Base-by-base conservation (phyloP, 2,329 filamentous ascomycete genomes). In the Trichophyton verrucosum region DNA sequence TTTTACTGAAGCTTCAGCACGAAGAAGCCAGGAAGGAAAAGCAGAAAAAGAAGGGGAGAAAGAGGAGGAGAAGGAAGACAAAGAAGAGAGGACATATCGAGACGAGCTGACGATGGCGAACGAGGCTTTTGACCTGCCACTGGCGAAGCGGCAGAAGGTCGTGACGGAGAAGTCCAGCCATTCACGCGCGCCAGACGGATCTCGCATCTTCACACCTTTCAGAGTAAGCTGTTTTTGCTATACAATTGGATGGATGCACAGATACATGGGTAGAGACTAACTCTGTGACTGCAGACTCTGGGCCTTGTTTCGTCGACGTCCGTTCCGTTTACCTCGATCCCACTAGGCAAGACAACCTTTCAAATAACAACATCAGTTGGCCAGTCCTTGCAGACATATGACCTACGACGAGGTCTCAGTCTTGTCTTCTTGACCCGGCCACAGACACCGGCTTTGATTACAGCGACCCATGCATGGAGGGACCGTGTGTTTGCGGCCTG, bases 341-440 rank as follows among this genome's bases (percentile, higher is more conserved):
- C 92, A 0, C 80, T 96, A 15, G 94, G 94, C 61, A 96, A 95
- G 75, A 92, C 89, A 0, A 95, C 91, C 2, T 99, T 96, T 71
- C 94, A 99, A 73, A 90, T 99, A 74, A 97, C 94, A 38, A 99
- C 94, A 33, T 97, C 90, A 0, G 88, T 95, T 64, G 94, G 92
- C 64, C 84, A 86, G 68, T 89, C 87, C 62, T 81, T 99, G 55
- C 94, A 99, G 75, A 99, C 94, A 0, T 99, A 99, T 77, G 94
- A 99, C 72, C 78, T 99, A 64, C 89, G 88, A 73, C 85, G 86
- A 68, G 92, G 92, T 55, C 82, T 99, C 63, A 92, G 95, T 68
- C 84, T 99, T 57, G 85, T 97, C 69, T 99, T 99, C 74, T 83
- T 99, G 63, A 96, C 89, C 20, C 82, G 91, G 58, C 94, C 95